Evolutionary conservation across 306 rosid genomes (phyloP).

Genomic region (Vigna trinervia): DNA sequence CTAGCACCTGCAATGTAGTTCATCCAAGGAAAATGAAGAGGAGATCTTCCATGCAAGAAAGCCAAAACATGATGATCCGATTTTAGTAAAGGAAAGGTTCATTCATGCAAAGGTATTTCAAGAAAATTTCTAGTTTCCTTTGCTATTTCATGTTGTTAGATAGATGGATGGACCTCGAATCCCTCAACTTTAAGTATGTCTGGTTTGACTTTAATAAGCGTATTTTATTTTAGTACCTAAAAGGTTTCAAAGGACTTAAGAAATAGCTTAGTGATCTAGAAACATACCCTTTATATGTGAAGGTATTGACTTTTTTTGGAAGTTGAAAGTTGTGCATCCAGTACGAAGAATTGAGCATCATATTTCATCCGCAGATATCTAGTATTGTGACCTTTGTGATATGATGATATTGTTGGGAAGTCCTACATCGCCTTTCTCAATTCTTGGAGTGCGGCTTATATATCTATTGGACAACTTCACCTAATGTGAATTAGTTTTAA

Average conservation of each 20-base stretch:
- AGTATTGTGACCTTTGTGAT: not conserved
- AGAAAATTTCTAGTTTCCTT: slow-evolving; percentile 31
- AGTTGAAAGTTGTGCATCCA: slow-evolving; percentile 21
- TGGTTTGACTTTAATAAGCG: slow-evolving; percentile 12
- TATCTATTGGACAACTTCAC: too few relatives aligned
- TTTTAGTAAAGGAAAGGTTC: slow-evolving; percentile 70
- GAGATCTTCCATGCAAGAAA: slow-evolving; percentile 51
- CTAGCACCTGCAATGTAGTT: slow-evolving; percentile 52
- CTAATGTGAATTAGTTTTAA: too few relatives aligned
- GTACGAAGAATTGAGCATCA: slow-evolving; percentile 3
- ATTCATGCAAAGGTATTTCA: slow-evolving; percentile 73
- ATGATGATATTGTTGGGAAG: not conserved
- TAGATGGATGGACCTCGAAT: slow-evolving; percentile 18
- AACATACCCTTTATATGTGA: not conserved
- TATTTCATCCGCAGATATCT: not conserved
- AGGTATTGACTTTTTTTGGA: not conserved
- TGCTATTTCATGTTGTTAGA: slow-evolving; percentile 22
- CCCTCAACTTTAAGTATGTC: slow-evolving; percentile 32
- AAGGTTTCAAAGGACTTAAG: slow-evolving; percentile 3
- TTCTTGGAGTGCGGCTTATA: too few relatives aligned
- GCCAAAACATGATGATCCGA: slow-evolving; percentile 68
- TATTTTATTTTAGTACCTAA: slow-evolving; percentile 4
- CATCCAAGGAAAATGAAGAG: slow-evolving; percentile 52
- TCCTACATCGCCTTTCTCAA: too few relatives aligned
- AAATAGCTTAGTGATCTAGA: not conserved